These are phyloP conservation scores for Chlamydomonas incerta DNA, from an alignment of 139 green algal genomes.

Conservation along the genomic window DNA sequence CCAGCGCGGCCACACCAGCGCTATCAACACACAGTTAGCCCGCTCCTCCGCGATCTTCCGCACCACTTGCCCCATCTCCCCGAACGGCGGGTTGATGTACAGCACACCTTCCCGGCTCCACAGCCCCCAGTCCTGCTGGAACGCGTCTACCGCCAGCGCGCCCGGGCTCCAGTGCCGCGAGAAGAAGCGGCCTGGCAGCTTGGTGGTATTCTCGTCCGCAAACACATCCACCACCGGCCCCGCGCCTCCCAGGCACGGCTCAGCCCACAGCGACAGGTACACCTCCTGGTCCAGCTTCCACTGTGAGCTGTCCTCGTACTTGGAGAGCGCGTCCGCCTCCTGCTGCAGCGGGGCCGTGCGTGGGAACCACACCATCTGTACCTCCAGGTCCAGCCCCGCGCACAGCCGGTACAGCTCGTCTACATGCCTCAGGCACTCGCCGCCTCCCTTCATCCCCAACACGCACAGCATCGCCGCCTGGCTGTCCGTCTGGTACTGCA, in stretches of 20 bases:
- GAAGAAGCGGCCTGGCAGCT: not conserved
- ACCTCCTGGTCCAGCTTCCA: not conserved
- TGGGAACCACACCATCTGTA: not conserved
- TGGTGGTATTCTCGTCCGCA: not conserved
- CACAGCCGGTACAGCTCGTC: conserved; percentile 2
- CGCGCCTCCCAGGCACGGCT: not conserved
- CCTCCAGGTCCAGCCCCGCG: not conserved
- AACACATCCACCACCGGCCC: not conserved
- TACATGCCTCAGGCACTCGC: not conserved
- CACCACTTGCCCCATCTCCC: not conserved
- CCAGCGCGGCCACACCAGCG: not conserved
- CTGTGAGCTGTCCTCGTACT: not conserved
- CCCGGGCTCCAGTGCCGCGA: not conserved
- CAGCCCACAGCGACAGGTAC: not conserved
- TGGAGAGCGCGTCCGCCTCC: not conserved
- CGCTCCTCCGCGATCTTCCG: conserved; percentile 16
- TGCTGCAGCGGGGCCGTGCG: not conserved
- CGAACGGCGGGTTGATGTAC: conserved; percentile 1
- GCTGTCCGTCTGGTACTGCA: conserved; percentile 29
- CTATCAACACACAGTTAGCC: not conserved
- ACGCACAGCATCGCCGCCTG: not conserved
- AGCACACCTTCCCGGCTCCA: not conserved
- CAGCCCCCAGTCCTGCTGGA: not conserved
- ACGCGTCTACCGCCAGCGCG: not conserved
- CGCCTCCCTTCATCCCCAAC: not conserved